These are phyloP conservation scores for Aspergillus funiculosus DNA, from an alignment of 495 filamentous ascomycete species.

Conservation along the genomic window DNA sequence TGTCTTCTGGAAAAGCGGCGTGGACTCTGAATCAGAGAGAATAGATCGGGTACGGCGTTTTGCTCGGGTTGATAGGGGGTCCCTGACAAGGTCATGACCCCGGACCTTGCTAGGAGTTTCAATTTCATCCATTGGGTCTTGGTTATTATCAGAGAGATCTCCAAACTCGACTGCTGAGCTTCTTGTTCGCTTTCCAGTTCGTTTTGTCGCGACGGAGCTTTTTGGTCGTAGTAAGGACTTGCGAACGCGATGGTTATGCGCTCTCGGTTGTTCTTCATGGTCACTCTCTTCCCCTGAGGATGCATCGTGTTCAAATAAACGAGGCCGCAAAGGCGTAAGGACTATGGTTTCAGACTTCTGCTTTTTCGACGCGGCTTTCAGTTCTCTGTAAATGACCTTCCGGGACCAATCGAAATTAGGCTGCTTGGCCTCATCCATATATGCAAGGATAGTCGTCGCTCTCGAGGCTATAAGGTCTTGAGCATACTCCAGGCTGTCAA, in stretches of 20 bases:
- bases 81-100: conserved; percentile 38
- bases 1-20: conserved; percentile 31
- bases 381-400: conserved; percentile 42
- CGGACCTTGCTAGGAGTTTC: conserved; percentile 44
- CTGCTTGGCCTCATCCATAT: conserved; percentile 36
- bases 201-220: conserved; percentile 34
- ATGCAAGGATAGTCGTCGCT: conserved; percentile 28
- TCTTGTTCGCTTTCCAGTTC: conserved; percentile 46
- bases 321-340: conserved; percentile 34
- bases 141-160: conserved; percentile 30
- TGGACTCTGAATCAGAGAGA: conserved; percentile 27
- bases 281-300: conserved; percentile 40
- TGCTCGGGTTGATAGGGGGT: conserved; percentile 35
- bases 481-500: conserved; percentile 33
- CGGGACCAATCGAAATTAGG: conserved; percentile 38
- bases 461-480: conserved; percentile 33
- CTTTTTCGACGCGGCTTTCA: conserved; percentile 30
- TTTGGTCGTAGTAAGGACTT: conserved; percentile 52
- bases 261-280: conserved; percentile 20
- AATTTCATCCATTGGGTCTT: conserved; percentile 38
- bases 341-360: conserved; percentile 21
- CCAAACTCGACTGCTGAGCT: conserved; percentile 29
- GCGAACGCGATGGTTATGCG: conserved; percentile 28
- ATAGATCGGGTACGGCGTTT: conserved; percentile 32
- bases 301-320: conserved; percentile 21